Percentiles rank a stretch among this genome's conserved stretches.
Evolutionary conservation across 148 eudicot genomes (phyloP).

Genomic region (Rhododendron molle): DNA sequence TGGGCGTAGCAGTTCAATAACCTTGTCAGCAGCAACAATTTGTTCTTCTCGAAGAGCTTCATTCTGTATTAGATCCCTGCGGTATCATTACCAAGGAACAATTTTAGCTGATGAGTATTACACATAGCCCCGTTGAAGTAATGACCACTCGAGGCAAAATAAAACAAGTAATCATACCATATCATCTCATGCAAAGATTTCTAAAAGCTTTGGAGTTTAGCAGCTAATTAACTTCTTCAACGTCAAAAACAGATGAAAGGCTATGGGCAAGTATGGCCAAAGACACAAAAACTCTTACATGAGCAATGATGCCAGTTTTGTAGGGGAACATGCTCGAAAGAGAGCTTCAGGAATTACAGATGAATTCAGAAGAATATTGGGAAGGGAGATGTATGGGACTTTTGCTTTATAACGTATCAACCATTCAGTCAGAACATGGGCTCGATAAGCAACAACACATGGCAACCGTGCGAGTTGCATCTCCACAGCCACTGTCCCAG

Average conservation of each 20-base stretch:
- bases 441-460: conserved; percentile 86
- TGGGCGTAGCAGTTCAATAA: conserved; percentile 53
- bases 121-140: not conserved
- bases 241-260: not conserved
- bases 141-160: not conserved
- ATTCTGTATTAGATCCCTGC: conserved; percentile 58
- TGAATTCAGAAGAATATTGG: conserved; percentile 74
- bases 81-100: not conserved
- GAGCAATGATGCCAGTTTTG: conserved; percentile 51
- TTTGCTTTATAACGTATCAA: conserved; percentile 62
- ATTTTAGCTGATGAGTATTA: not conserved
- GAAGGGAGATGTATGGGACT: conserved; percentile 75
- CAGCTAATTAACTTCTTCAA: not conserved
- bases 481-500: conserved; percentile 91
- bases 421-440: conserved; percentile 87
- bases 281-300: conserved; percentile 38
- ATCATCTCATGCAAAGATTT: not conserved
- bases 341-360: conserved; percentile 87
- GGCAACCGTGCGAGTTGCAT: conserved; percentile 87
- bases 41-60: conserved; percentile 49
- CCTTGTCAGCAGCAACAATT: conserved; percentile 53
- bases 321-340: conserved; percentile 63
- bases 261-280: not conserved
- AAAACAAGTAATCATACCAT: not conserved
- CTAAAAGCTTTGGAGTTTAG: not conserved